Conservation (phyloP, 805 yeast species). For the Tanozyma kutaoensis region DNA sequence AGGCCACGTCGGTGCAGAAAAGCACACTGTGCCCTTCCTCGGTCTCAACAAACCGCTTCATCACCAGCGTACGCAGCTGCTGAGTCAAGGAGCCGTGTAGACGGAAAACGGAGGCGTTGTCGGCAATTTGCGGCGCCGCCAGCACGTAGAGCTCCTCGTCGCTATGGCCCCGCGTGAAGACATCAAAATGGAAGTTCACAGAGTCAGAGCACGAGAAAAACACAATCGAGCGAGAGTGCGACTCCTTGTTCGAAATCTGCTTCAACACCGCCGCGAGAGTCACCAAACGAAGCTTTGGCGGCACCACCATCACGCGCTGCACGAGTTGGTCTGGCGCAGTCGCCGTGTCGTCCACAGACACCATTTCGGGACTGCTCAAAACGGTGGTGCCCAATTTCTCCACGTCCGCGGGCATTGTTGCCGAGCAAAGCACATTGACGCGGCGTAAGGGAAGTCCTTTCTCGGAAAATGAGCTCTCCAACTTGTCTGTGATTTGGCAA, state of each 20-base stretch:
- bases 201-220: conserved; percentile 92
- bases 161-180: conserved; percentile 39
- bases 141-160: conserved; percentile 17
- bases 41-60: conserved; percentile 40
- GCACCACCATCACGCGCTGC: conserved; percentile 74
- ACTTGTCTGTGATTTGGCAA: conserved; percentile 51
- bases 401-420: conserved; percentile 78
- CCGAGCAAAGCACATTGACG: conserved; percentile 81
- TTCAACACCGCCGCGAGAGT: conserved; percentile 53
- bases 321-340: conserved; percentile 83
- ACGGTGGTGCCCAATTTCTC: conserved; percentile 46
- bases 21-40: conserved; percentile 42
- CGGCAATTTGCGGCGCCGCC: conserved; percentile 40
- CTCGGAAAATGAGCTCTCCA: conserved; percentile 21
- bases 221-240: conserved; percentile 44
- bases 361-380: too few relatives aligned
- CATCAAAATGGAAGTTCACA: conserved; percentile 84
- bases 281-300: conserved; percentile 84
- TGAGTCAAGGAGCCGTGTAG: conserved; percentile 90
- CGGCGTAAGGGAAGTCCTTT: conserved; percentile 47
- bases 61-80: conserved; percentile 66
- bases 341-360: conserved; percentile 7
- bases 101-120: conserved; percentile 37
- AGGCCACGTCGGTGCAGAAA: conserved; percentile 95
- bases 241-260: too few relatives aligned